Conservation (phyloP, 164 flowering plant species). For the grape (Vitis vinifera) region ASM3070453v1 NC_081818.1:8026001-8026500, state of each 20-base stretch:
- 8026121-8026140: too few relatives aligned
- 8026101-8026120: too few relatives aligned
- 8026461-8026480: constrained; percentile 8
- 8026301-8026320: constrained; percentile 29
- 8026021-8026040: too few relatives aligned
- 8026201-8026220: not conserved
- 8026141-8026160: too few relatives aligned
- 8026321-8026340: constrained; percentile 10
- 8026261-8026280: not conserved
- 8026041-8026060: too few relatives aligned
- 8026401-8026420: constrained; percentile 9
- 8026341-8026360: constrained; percentile 11
- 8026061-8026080: too few relatives aligned
- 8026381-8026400: constrained; percentile 18
- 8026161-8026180: too few relatives aligned
- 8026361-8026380: constrained; percentile 18
- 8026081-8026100: too few relatives aligned
- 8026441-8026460: constrained; percentile 34
- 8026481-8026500: not conserved
- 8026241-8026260: too few relatives aligned
- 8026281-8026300: not conserved
- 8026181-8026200: constrained; percentile 1
- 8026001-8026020: too few relatives aligned
- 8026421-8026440: constrained; percentile 29
- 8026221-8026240: too few relatives aligned